These are phyloP conservation scores for Cymbidium sinense DNA, from an alignment of 106 monocot genomes.

Conservation along the genomic window DNA sequence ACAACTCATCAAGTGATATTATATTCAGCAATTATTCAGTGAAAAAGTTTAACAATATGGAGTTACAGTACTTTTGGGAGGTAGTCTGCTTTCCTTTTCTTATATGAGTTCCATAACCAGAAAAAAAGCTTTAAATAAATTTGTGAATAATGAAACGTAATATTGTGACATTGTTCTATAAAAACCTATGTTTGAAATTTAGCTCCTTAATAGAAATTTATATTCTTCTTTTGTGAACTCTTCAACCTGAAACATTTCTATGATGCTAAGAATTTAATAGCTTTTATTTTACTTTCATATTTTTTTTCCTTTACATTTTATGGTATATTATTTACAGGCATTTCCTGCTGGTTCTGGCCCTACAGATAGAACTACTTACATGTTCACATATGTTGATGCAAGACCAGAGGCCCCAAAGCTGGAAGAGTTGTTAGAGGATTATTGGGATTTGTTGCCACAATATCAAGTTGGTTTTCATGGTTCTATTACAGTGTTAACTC, in stretches of 20 bases:
- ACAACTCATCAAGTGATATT: conserved; percentile 77
- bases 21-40: conserved; percentile 73
- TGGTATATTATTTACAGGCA: conserved; percentile 33
- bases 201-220: not conserved
- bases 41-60: conserved; percentile 35
- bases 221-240: not conserved
- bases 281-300: too few relatives aligned
- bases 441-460: conserved; percentile 75
- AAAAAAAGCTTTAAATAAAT: not conserved
- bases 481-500: not conserved
- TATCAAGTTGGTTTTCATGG: conserved; percentile 59
- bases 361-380: conserved; percentile 77
- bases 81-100: conserved; percentile 24
- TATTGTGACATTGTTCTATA: not conserved
- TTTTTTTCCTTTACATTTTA: not conserved
- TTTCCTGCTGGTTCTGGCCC: conserved; percentile 96
- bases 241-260: not conserved
- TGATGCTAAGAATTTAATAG: not conserved
- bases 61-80: conserved; percentile 93
- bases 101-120: not conserved
- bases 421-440: conserved; percentile 84
- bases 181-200: not conserved
- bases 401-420: conserved; percentile 53
- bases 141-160: not conserved
- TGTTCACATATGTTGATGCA: conserved; percentile 87